Evolutionary conservation across 176 grass and related monocot genomes (phyloP), one percentile per base, ranked within the genome.

Genomic region (Aegilops longissima): DNA sequence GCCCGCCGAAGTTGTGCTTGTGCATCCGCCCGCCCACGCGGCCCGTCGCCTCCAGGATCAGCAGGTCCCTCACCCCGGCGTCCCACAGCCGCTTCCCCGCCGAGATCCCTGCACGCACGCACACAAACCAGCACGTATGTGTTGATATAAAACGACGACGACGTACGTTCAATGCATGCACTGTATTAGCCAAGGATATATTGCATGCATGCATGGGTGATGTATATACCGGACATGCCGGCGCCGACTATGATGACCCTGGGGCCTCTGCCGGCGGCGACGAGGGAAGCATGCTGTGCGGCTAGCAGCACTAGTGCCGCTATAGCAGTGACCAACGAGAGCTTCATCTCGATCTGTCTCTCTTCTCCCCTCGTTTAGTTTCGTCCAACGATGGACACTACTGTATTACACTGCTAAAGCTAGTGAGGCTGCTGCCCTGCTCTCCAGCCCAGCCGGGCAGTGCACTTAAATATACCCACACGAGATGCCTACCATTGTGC

Each of bases 21-120:
- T 85, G 91, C 20, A 96, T 92, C 25, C 91, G 85, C 5, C 94
- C 94, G 4, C 94, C 94, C 2, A 96, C 69, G 54, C 16, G 89
- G 8, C 80, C 87, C 4, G 89, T 96, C 24, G 82, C 91, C 83
- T 96, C 94, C 24, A 96, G 82, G 16, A 96, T 86, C 56, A 96
- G 12, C 1, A 95, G 16, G 67, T 94, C 83, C 18, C 49, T 85
- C 8, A 91, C 67, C 23, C 89, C 92, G 5, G 89, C 89, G 14
- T 94, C 89, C 29, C 84, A 89, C 14, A 94, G 89, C 17, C 86
- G 87, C 84, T 94, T 94, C 68, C 87, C 92, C 18, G 89, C 87
- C n/a, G 92, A 91, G 78, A 94, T 91, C 24, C 92, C 92, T 94
- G 27, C 64, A 70, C 18, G 27, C 64, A 70, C 18, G 12, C 12